Conservation (phyloP, 768 basidiomycete species). For the Hypholoma sublateritium region DNA sequence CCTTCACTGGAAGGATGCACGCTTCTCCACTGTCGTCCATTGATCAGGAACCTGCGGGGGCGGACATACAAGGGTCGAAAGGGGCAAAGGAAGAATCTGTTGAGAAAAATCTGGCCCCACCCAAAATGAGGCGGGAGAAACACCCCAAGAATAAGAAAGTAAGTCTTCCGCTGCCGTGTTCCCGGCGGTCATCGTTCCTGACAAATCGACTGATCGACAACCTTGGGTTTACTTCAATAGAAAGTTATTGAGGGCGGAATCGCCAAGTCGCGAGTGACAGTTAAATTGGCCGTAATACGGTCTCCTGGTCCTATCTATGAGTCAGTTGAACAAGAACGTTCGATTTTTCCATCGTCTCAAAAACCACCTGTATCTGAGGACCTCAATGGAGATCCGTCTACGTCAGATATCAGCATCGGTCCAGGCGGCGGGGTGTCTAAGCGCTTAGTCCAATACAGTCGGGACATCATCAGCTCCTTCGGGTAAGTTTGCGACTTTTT, state of each 20-base stretch:
- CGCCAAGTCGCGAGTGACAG: conserved; percentile 15
- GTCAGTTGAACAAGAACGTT: background rate
- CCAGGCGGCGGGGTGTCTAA: conserved; percentile 40
- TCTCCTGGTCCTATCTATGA: background rate
- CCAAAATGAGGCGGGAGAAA: conserved; percentile 13
- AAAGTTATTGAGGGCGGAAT: conserved; percentile 28
- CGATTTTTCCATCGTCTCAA: conserved; percentile 11
- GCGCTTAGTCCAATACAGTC: conserved; percentile 49
- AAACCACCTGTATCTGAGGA: conserved; percentile 9
- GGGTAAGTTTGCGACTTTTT: conserved; percentile 34
- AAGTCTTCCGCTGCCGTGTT: conserved; percentile 5
- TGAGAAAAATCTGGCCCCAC: conserved; percentile 15
- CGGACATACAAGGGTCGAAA: conserved; percentile 11
- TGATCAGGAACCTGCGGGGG: conserved; percentile 4
- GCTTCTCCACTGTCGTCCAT: conserved; percentile 3
- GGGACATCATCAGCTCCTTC: conserved; percentile 42
- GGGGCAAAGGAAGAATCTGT: conserved; percentile 14
- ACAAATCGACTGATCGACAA: conserved; percentile 20
- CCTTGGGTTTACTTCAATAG: conserved; percentile 18
- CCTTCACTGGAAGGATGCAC: conserved; percentile 20
- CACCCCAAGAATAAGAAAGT: conserved; percentile 14
- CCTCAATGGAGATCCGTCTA: conserved; percentile 17
- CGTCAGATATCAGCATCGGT: conserved; percentile 25
- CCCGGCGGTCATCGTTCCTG: conserved; percentile 7
- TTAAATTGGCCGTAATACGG: background rate